Conservation (phyloP, 257 asterid species). For the Voacanga thouarsii region DNA sequence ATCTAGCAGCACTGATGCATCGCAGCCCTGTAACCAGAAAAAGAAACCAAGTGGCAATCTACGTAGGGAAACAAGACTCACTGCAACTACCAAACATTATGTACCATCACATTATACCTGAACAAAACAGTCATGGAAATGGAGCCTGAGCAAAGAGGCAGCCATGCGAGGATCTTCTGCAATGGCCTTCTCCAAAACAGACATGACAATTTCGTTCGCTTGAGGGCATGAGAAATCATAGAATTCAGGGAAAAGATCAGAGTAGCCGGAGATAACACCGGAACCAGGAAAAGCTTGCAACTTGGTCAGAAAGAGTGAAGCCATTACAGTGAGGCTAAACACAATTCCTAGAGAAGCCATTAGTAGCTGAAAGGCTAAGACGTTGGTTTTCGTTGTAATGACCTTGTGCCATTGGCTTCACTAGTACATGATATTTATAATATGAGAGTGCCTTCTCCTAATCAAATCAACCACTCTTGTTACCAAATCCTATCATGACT, state of each 20-base stretch:
- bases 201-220: conserved; percentile 65
- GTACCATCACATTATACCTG: conserved; percentile 32
- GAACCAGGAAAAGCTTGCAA: conserved; percentile 38
- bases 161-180: conserved; percentile 62
- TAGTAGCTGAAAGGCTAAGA: not conserved
- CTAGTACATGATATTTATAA: conserved; percentile 20
- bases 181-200: conserved; percentile 62
- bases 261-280: conserved; percentile 24
- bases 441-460: conserved; percentile 9
- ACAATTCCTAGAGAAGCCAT: conserved; percentile 39
- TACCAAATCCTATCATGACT: conserved; percentile 46
- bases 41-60: not conserved
- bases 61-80: not conserved
- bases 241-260: conserved; percentile 45
- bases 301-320: conserved; percentile 24
- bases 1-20: conserved; percentile 68
- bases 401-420: not conserved
- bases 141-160: conserved; percentile 74
- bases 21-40: conserved; percentile 53
- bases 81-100: not conserved
- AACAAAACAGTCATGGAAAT: conserved; percentile 70
- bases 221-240: conserved; percentile 71
- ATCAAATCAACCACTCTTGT: conserved; percentile 47
- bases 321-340: conserved; percentile 24
- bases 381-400: not conserved